Evolutionary conservation across 805 yeast genomes (phyloP).

Genomic region (Barnettozyma siamensis): DNA sequence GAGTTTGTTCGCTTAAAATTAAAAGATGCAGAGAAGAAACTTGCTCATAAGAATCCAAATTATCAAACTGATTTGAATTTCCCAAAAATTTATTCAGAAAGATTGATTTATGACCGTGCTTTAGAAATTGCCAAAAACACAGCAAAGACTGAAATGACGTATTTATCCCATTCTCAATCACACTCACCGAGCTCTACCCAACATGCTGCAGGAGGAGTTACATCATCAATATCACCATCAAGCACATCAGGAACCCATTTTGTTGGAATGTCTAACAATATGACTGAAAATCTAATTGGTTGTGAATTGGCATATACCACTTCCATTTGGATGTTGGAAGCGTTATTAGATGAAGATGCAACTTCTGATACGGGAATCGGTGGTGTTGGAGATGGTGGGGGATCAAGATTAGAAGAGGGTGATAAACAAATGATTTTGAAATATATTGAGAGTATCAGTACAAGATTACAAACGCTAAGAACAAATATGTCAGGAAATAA

Average conservation of each 20-base stretch:
- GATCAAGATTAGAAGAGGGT: conserved; percentile 53
- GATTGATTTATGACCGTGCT: conserved; percentile 86
- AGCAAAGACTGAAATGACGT: conserved; percentile 77
- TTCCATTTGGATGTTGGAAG: conserved; percentile 93
- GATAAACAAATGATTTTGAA: conserved; percentile 73
- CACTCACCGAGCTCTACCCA: background rate
- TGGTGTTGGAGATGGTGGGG: background rate
- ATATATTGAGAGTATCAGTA: conserved; percentile 78
- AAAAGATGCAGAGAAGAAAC: conserved; percentile 41
- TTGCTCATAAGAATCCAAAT: conserved; percentile 13
- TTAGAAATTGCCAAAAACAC: conserved; percentile 89
- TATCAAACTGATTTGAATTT: conserved; percentile 6
- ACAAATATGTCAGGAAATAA: conserved; percentile 39
- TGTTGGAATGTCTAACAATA: background rate
- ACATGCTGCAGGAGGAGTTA: background rate
- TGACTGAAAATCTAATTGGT: conserved; percentile 45
- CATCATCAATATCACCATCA: background rate
- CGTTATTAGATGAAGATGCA: conserved; percentile 53
- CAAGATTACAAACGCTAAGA: conserved; percentile 66
- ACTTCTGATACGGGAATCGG: conserved; percentile 18
- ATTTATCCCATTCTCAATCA: conserved; percentile 21
- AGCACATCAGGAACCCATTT: background rate
- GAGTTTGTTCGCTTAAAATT: conserved; percentile 63
- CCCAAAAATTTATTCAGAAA: conserved; percentile 61
- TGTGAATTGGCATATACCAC: conserved; percentile 90